Evolutionary conservation across 139 green algal genomes (phyloP).

Genomic region (Tetratostichococcus sp.): DNA sequence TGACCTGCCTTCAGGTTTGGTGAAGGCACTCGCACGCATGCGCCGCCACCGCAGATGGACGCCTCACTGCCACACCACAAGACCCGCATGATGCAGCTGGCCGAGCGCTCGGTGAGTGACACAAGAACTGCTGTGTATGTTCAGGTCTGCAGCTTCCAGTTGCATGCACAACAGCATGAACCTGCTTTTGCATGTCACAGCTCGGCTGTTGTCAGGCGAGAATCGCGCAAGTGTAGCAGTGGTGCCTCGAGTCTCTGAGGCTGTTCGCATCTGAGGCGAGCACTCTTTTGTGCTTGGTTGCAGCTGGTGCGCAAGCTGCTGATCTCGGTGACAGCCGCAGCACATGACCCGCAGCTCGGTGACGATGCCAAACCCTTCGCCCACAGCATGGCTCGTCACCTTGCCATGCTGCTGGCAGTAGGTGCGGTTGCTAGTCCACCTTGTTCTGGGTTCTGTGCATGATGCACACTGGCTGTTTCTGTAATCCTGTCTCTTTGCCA

Average conservation of each 20-base stretch:
- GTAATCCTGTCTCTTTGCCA: too few relatives aligned
- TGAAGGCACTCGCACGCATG: neutral
- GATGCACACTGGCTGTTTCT: neutral
- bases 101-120: slow-evolving; percentile 60
- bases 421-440: too few relatives aligned
- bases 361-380: slow-evolving; percentile 59
- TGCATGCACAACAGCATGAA: too few relatives aligned
- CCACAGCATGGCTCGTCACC: slow-evolving; percentile 72
- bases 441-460: slow-evolving; percentile 10
- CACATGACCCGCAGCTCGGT: slow-evolving; percentile 52
- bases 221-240: too few relatives aligned
- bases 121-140: too few relatives aligned
- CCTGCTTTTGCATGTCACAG: too few relatives aligned
- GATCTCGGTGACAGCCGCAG: slow-evolving; percentile 39
- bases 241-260: too few relatives aligned
- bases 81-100: slow-evolving; percentile 80
- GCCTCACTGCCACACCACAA: slow-evolving; percentile 37
- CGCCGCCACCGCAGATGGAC: neutral
- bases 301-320: slow-evolving; percentile 48
- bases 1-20: neutral
- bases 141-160: too few relatives aligned
- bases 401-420: slow-evolving; percentile 84
- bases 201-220: too few relatives aligned
- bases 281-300: neutral
- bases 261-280: too few relatives aligned